Evolutionary conservation across 1,284 basidiomycete species (phyloP).

Genomic region (Papiliotrema laurentii): DNA sequence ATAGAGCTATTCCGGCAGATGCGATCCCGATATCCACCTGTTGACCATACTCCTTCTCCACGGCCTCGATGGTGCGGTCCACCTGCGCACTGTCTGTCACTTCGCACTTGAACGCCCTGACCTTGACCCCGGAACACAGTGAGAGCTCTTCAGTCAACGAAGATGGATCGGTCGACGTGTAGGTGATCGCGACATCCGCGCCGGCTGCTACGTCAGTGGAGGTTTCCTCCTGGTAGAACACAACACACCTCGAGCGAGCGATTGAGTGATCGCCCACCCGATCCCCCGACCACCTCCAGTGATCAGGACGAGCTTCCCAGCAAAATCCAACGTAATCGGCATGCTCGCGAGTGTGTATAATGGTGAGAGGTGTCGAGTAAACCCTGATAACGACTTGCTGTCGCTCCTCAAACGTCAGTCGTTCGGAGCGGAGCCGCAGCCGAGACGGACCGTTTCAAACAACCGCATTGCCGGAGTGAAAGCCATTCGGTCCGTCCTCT

Average conservation of each 20-base stretch:
- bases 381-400: too few relatives aligned
- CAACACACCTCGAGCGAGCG: constrained; percentile 23
- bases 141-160: constrained; percentile 21
- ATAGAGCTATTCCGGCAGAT: constrained; percentile 35
- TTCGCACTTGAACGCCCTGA: constrained; percentile 32
- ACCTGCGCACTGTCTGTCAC: constrained; percentile 30
- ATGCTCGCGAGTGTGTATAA: constrained; percentile 7
- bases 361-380: too few relatives aligned
- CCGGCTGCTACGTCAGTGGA: constrained; percentile 20
- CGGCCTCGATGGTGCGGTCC: constrained; percentile 21
- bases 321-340: constrained; percentile 27
- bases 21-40: constrained; percentile 36
- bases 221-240: background rate
- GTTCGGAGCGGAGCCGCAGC: too few relatives aligned
- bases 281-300: constrained; percentile 34
- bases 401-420: too few relatives aligned
- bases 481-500: too few relatives aligned
- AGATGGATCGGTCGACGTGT: constrained; percentile 35
- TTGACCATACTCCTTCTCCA: constrained; percentile 33
- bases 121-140: constrained; percentile 21
- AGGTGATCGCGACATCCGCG: constrained; percentile 41
- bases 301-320: constrained; percentile 30
- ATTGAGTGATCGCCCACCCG: constrained; percentile 28
- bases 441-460: too few relatives aligned
- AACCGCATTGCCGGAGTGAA: too few relatives aligned